Percentiles rank a stretch among this genome's conserved stretches.
phyloP scores from a whole-genome alignment of 345 rosid species.

The Angophora floribunda region DNA sequence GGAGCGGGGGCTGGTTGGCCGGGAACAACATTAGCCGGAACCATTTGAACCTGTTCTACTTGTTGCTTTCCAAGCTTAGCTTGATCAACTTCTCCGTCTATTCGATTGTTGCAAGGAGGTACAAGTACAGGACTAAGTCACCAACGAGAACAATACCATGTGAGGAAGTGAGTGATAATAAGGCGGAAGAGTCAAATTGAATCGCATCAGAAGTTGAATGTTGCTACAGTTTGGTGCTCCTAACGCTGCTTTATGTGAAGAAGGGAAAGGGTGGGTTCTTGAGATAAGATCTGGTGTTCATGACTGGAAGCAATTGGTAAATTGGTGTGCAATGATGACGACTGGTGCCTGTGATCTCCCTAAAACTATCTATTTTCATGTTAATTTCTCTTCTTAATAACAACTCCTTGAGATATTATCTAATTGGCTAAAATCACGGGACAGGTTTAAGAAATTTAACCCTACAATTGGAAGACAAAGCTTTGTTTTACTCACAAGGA shows the following conservation, averaged over 20 bases:
- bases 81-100: not conserved
- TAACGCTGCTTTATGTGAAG: not conserved
- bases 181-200: not conserved
- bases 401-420: no score
- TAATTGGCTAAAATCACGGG: no score
- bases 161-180: not conserved
- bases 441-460: no score
- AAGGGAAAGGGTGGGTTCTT: no score
- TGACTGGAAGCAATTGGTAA: not conserved
- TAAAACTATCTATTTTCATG: no score
- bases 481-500: no score
- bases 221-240: not conserved
- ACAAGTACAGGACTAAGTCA: not conserved
- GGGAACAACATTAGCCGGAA: slow-evolving; percentile 9
- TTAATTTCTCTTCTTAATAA: no score
- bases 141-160: slow-evolving; percentile 8
- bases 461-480: no score
- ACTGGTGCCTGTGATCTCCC: not conserved
- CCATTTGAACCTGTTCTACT: slow-evolving; percentile 9
- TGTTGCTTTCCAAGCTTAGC: slow-evolving; percentile 12
- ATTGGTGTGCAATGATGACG: not conserved
- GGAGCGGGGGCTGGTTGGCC: slow-evolving; percentile 25
- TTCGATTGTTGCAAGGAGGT: not conserved
- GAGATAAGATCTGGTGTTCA: not conserved
- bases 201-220: not conserved